Percentiles rank a stretch among this genome's conserved stretches.
Evolutionary conservation across 495 filamentous ascomycete genomes (phyloP).

Genomic region (Clohesyomyces aquaticus): DNA sequence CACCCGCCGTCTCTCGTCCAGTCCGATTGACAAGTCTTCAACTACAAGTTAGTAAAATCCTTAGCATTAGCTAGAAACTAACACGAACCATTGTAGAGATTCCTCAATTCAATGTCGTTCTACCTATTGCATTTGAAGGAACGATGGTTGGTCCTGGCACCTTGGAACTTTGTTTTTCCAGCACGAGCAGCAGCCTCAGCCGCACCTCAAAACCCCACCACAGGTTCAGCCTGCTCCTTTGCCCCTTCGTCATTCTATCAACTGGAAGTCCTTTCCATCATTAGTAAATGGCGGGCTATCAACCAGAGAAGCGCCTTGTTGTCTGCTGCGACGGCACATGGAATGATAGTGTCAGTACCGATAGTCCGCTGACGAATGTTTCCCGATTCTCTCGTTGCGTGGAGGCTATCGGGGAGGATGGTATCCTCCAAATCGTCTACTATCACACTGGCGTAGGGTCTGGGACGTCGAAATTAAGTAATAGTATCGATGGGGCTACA

Average conservation of each 20-base stretch:
- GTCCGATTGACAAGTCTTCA: too few species aligned
- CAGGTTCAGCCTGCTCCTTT: too few species aligned
- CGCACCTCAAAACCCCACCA: neutral
- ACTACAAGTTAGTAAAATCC: too few species aligned
- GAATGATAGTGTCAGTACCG: neutral
- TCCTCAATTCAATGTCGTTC: too few species aligned
- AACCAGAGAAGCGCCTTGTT: slow-evolving; percentile 43
- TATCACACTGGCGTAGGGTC: slow-evolving; percentile 60
- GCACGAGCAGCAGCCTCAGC: neutral
- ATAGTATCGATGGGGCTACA: neutral
- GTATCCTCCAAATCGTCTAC: slow-evolving; percentile 52
- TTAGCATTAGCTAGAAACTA: too few species aligned
- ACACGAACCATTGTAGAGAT: too few species aligned
- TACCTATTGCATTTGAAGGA: too few species aligned
- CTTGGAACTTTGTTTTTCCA: neutral
- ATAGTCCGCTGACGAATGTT: slow-evolving; percentile 41
- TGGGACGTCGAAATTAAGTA: neutral
- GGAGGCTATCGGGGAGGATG: neutral
- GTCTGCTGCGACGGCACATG: slow-evolving; percentile 26
- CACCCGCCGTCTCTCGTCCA: too few species aligned
- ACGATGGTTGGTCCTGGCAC: too few species aligned
- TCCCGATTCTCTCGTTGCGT: slow-evolving; percentile 5
- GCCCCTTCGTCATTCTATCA: neutral
- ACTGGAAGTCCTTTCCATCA: neutral
- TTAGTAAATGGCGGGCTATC: neutral